Base-by-base conservation (phyloP, 2,329 filamentous ascomycete genomes). In the Diaporthe citri region DNA sequence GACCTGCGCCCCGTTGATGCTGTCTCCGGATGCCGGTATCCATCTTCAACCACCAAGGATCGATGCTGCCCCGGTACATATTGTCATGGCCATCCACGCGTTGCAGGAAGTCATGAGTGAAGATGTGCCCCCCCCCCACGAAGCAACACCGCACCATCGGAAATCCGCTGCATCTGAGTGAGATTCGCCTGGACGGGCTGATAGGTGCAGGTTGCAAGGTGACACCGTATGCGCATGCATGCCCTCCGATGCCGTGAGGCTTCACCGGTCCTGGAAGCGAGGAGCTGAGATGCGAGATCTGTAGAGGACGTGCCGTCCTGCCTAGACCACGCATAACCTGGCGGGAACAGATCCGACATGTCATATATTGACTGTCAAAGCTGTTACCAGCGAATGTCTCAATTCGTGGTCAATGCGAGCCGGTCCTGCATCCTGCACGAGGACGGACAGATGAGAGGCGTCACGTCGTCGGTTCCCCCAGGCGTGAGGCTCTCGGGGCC, bases 271-370 rank as follows among this genome's bases (percentile, higher is more conserved):
- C 22, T 20, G 15, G 48, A 69, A 52, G 64, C 64, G 34, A 22
- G 41, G 31, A 52, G 34, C 64, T 41, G 64, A 55, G 31, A 69
- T 41, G 64, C 64, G 41, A 69, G 64, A 55, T 55, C n/a, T 69
- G n/a, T 13, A 20, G 46, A n/a, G 46, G n/a, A 22, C 22, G 20
- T 48, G 3, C 46, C 22, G 12, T 28, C 20, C 46, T 39, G 64
- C 48, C 15, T 34, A 67, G 31, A 52, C 52, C 46, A 28, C 64
- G 28, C 22, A 41, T 13, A 3, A 41, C 13, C n/a, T 25, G 31
- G 48, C 17, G 9, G 64, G n/a, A 41, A 34, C 34, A 55, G 62
- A 69, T 41, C 7, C 34, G 48, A 69, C 48, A 2, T 31, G 64
- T 69, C 64, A 69, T 28, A 55, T 22, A 31, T 10, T 39, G 46